Evolutionary conservation across 108 stramenopile species (phyloP), one percentile per base, ranked within the genome.

Genomic region (Thalassiosira profunda): DNA sequence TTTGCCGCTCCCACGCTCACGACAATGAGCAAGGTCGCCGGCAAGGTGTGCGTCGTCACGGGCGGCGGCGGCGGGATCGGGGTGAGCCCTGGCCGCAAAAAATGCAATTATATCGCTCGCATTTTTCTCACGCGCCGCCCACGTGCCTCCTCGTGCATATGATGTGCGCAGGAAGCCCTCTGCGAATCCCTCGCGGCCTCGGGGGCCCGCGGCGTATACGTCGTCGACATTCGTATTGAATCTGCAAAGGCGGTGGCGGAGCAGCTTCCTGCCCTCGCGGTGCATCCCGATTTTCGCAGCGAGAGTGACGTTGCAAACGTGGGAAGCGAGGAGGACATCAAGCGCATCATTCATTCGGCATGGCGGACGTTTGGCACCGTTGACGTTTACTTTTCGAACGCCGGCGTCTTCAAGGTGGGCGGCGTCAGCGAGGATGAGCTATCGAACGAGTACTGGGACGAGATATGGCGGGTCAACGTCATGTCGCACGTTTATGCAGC

Each of bases 31-130:
- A 47, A 47, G 23, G 8, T 79, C 60, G 34, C 29, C n/a, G 72
- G 59, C 37, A 73, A 79, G 40, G 30, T 74, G 6, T 72, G 72
- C 14, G 60, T 80, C 10, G 55, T 80, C 4, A 80, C 79, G 2
- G 79, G 79, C 5, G 79, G 73, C 11, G 73, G 67, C 18, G 53
- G 51, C 42, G 79, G 79, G 0, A 80, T 80, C 33, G 79, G 79
- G 17, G n/a, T n/a, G n/a, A n/a, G n/a, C n/a, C n/a, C n/a, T n/a
- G n/a, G n/a, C n/a, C n/a, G n/a, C n/a, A n/a, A n/a, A n/a, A n/a
- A n/a, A n/a, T n/a, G n/a, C n/a, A n/a, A n/a, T n/a, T n/a, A n/a
- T n/a, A n/a, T n/a, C n/a, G n/a, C n/a, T n/a, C n/a, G n/a, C n/a
- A n/a, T n/a, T n/a, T n/a, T n/a, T n/a, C n/a, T n/a, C n/a, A n/a